These are phyloP conservation scores for Wallacemonas sp. DNA, from an alignment of 208 protist species.

Conservation along the genomic window DNA sequence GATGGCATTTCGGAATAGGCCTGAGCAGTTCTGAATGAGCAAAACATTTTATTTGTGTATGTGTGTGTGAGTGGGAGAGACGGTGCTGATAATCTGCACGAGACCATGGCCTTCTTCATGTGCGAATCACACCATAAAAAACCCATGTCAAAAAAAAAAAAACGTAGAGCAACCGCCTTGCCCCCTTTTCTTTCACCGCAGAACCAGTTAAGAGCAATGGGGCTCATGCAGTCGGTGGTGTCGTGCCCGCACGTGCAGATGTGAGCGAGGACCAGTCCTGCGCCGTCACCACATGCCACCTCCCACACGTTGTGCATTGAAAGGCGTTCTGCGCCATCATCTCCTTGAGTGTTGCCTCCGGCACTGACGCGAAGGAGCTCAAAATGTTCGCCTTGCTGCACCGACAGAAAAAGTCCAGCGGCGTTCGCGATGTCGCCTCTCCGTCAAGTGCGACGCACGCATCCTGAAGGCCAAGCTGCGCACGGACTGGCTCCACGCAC, in stretches of 20 bases:
- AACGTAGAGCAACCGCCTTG: too few species aligned
- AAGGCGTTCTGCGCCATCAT: constrained; percentile 28
- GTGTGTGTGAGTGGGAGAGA: too few species aligned
- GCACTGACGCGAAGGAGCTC: constrained; percentile 19
- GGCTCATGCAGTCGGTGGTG: not conserved
- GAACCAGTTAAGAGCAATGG: too few species aligned
- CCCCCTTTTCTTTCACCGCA: too few species aligned
- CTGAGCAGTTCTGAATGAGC: too few species aligned
- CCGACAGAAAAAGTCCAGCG: constrained; percentile 83
- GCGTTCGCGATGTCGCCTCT: constrained; percentile 38
- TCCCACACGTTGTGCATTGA: constrained; percentile 14
- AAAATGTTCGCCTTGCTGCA: constrained; percentile 61
- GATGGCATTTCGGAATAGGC: too few species aligned
- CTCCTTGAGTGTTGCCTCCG: constrained; percentile 22
- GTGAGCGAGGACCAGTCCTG: not conserved
- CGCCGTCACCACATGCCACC: not conserved
- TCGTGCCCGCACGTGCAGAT: not conserved
- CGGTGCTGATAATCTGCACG: too few species aligned
- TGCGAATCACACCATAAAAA: too few species aligned
- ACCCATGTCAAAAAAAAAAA: too few species aligned
- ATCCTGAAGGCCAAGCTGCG: constrained; percentile 29
- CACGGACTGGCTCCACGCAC: constrained; percentile 52
- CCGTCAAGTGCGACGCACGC: constrained; percentile 30
- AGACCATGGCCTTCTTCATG: too few species aligned
- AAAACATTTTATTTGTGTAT: too few species aligned